Evolutionary conservation across 352 stramenopile genomes (phyloP).

Genomic region (Pythium rhizo-oryzae): DNA sequence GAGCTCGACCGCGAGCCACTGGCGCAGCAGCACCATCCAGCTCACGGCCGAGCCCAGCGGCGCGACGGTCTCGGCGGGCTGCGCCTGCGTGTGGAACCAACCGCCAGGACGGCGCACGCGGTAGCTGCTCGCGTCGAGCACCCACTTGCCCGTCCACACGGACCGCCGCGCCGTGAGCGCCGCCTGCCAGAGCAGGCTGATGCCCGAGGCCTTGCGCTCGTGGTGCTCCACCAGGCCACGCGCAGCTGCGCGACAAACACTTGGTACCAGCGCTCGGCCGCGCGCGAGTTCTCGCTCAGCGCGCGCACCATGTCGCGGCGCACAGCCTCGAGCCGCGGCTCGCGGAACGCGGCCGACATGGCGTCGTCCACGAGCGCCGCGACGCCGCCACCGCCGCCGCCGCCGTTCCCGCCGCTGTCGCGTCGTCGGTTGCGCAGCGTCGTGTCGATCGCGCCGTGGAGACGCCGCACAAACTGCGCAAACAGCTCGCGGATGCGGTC

Average conservation of each 20-base stretch:
- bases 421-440: conserved; percentile 2
- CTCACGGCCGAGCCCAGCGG: conserved; percentile 12
- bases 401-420: too few species aligned
- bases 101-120: conserved; percentile 16
- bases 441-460: conserved; percentile 14
- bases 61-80: background rate
- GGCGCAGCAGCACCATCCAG: conserved; percentile 17
- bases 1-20: conserved; percentile 30
- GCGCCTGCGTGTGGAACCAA: conserved; percentile 8
- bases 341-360: conserved; percentile 31
- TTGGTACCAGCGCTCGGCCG: conserved; percentile 15
- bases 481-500: conserved; percentile 12
- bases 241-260: conserved; percentile 15
- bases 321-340: conserved; percentile 14
- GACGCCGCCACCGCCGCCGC: too few species aligned
- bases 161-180: background rate
- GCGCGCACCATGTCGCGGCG: conserved; percentile 6
- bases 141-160: conserved; percentile 14
- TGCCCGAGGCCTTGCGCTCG: conserved; percentile 23
- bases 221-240: conserved; percentile 8
- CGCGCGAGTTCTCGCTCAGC: conserved; percentile 4
- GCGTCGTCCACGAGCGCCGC: conserved; percentile 39
- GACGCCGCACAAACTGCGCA: conserved; percentile 10
- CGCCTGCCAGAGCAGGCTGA: conserved; percentile 20
- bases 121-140: conserved; percentile 17